Conservation (phyloP, 305 asterid genomes). For the Petunia hybrid region DNA sequence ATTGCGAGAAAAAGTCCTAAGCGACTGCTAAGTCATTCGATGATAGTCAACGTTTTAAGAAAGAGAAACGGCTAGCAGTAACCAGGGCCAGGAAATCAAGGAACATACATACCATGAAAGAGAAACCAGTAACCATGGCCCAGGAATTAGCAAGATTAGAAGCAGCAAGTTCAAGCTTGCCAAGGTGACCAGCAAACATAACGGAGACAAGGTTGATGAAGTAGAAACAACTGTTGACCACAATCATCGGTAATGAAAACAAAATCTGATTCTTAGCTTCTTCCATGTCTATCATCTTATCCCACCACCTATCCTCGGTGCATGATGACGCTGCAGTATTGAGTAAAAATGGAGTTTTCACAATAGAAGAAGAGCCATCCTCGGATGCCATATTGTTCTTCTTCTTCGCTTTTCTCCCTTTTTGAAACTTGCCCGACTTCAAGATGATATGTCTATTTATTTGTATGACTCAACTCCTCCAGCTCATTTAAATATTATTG, state of each 20-base stretch:
- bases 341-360: background rate
- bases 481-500: too few relatives aligned
- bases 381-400: background rate
- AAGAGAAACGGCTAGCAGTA: too few relatives aligned
- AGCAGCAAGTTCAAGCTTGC: slow-evolving; percentile 69
- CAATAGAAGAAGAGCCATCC: background rate
- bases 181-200: slow-evolving; percentile 91
- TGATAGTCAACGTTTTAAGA: too few relatives aligned
- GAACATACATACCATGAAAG: slow-evolving; percentile 56
- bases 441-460: too few relatives aligned
- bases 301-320: slow-evolving; percentile 43
- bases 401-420: too few relatives aligned
- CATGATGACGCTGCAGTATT: background rate
- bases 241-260: slow-evolving; percentile 70
- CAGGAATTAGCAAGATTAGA: slow-evolving; percentile 82
- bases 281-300: slow-evolving; percentile 53
- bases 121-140: slow-evolving; percentile 75
- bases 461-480: too few relatives aligned
- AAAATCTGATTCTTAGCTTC: slow-evolving; percentile 68
- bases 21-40: too few relatives aligned
- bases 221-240: slow-evolving; percentile 61
- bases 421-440: too few relatives aligned
- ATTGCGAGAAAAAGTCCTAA: too few relatives aligned
- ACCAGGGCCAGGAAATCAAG: too few relatives aligned
- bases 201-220: slow-evolving; percentile 73